Base-by-base conservation (phyloP, 768 basidiomycete species). In the Boletales sp. region DNA sequence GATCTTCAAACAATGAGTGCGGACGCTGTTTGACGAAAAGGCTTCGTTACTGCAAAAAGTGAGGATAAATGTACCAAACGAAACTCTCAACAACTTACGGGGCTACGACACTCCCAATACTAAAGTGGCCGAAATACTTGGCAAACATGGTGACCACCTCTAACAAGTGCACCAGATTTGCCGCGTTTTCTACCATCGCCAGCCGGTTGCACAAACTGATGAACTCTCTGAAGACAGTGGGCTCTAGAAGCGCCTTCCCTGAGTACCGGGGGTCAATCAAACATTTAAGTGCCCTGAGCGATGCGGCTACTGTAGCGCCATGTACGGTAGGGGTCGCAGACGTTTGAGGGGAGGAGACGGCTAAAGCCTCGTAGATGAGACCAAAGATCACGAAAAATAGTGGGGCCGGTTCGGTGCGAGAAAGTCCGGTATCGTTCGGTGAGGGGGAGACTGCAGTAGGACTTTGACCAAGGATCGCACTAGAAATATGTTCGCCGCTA, bases 381-480 rank as follows among this genome's bases (percentile, higher is more conserved):
- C 95, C 94, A 63, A 95, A 97, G 5, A 97, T 64, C 11, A 90
- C 79, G 69, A 86, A 93, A 72, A 97, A 99, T 69, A 90, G 83
- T 11, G 83, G 76, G 0, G 86, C 77, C 2, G 92, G 89, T 50
- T 91, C 88, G 8, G 70, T 61, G 5, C 77, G 68, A 14, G 68
- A 62, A 4, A 51, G 50, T 12, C 45, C 51, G 19, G 47, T 30
- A 8, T 60, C 59, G 6, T 61, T 66, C 2, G 62, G 54, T 4
- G 64, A 52, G 1, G 68, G 44, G 19, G 50, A 31, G 14, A 10
- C 48, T 19, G 43, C 47, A 34, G 62, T 52, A 2, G 66, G 57
- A 19, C 43, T 59, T 57, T 76, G 74, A 1, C 90, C 93, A 62
- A 94, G 85, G 78, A 98, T 88, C 0, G 93, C 90, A 2, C 82